Evolutionary conservation across 139 green algal genomes (phyloP).

Genomic region (Zygnema circumcarinatum): DNA sequence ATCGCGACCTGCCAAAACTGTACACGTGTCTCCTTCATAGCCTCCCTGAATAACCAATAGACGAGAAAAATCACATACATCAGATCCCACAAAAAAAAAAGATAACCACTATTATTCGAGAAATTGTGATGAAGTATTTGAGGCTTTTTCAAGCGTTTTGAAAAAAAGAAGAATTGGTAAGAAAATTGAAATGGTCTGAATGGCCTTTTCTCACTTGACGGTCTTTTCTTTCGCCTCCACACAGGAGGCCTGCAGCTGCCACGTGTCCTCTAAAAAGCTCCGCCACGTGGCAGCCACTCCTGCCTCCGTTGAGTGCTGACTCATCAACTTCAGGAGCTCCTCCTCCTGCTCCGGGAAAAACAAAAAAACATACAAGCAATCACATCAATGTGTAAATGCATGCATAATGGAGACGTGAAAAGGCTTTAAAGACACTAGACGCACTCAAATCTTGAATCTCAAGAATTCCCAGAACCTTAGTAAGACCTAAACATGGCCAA

Average conservation of each 20-base stretch:
- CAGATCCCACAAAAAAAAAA: too few species aligned
- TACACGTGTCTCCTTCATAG: background rate
- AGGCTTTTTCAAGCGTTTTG: too few species aligned
- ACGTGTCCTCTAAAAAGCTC: constrained; percentile 57
- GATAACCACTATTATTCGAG: too few species aligned
- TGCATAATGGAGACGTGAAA: background rate
- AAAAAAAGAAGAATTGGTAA: too few species aligned
- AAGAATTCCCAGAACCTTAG: background rate
- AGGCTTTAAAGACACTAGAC: background rate
- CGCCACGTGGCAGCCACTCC: constrained; percentile 31
- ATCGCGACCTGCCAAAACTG: constrained; percentile 1
- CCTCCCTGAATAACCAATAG: constrained; percentile 11
- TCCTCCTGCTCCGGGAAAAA: constrained; percentile 46
- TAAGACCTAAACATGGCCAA: background rate
- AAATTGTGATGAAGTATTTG: too few species aligned
- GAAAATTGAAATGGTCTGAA: too few species aligned
- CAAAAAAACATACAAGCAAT: constrained; percentile 12
- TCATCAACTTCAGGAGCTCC: constrained; percentile 13
- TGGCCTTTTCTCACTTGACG: background rate
- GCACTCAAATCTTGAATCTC: background rate
- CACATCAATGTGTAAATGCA: background rate
- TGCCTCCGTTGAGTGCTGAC: constrained; percentile 17
- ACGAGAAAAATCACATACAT: too few species aligned
- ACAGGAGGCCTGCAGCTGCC: constrained; percentile 34
- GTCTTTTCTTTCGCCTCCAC: constrained; percentile 2